Conservation (phyloP, 2,329 filamentous ascomycete species). For the Eurotiales sp. region DNA sequence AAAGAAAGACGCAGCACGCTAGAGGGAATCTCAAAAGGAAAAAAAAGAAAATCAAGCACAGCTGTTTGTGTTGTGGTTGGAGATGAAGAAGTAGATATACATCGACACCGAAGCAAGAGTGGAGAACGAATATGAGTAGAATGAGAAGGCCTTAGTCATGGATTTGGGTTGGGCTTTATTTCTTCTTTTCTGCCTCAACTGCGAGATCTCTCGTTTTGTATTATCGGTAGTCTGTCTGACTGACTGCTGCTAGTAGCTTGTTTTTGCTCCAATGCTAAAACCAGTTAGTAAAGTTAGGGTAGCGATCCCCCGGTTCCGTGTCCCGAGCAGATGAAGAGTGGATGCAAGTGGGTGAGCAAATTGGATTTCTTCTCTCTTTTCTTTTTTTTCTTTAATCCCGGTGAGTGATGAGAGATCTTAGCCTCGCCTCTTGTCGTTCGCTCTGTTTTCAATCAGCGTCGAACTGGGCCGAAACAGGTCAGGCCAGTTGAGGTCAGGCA, state of each 20-base stretch:
- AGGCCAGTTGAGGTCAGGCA: conserved; percentile 6
- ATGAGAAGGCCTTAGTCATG: conserved; percentile 2
- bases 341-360: not conserved
- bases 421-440: not conserved
- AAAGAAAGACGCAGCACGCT: conserved; percentile 3
- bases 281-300: too few relatives aligned
- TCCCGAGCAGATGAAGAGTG: conserved; percentile 12
- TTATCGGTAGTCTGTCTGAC: not conserved
- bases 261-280: conserved; percentile 7
- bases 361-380: not conserved
- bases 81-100: conserved; percentile 31
- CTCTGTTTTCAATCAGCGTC: conserved; percentile 1
- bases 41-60: not conserved
- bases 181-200: conserved; percentile 12
- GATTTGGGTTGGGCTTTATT: conserved; percentile 7
- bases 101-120: not conserved
- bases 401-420: conserved; percentile 9
- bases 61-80: conserved; percentile 11
- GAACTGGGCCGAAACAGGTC: conserved; percentile 7
- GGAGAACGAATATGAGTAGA: not conserved
- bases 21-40: not conserved
- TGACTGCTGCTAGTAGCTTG: too few relatives aligned
- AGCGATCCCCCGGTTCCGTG: conserved; percentile 11
- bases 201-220: not conserved
- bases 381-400: conserved; percentile 3